Evolutionary conservation across 495 filamentous ascomycete species (phyloP).

Genomic region (Penicillium herquei): DNA sequence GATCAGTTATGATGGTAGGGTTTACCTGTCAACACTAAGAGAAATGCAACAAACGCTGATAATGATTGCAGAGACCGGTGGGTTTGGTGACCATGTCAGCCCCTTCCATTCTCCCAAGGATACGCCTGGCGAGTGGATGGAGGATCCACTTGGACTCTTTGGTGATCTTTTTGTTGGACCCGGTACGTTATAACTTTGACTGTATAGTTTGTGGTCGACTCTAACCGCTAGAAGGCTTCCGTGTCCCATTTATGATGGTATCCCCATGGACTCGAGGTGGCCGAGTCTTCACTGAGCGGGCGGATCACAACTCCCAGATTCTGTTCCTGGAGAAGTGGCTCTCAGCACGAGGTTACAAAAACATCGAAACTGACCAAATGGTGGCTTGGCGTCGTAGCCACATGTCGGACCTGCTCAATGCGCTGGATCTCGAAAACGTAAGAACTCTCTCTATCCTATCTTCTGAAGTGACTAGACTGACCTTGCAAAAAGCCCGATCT

Average conservation of each 20-base stretch:
- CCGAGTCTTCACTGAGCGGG: constrained; percentile 53
- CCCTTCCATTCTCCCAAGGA: constrained; percentile 52
- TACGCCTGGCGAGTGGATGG: constrained; percentile 55
- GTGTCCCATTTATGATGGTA: constrained; percentile 55
- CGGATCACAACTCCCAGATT: constrained; percentile 58
- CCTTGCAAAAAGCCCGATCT: constrained; percentile 36
- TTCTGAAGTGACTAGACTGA: constrained; percentile 1
- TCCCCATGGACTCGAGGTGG: constrained; percentile 57
- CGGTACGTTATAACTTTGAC: constrained; percentile 17
- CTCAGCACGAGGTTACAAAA: constrained; percentile 45
- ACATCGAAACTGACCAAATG: constrained; percentile 49
- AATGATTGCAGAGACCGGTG: constrained; percentile 43
- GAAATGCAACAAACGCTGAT: constrained; percentile 6
- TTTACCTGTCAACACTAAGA: background rate
- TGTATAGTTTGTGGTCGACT: background rate
- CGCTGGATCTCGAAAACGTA: constrained; percentile 50
- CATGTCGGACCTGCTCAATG: constrained; percentile 55
- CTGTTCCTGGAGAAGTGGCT: constrained; percentile 56
- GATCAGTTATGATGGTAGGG: constrained; percentile 49
- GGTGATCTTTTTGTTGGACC: constrained; percentile 52
- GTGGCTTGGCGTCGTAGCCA: constrained; percentile 50
- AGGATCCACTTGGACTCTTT: constrained; percentile 47
- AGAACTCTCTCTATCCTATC: background rate
- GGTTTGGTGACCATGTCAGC: constrained; percentile 54
- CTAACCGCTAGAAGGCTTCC: constrained; percentile 31